Base-by-base conservation (phyloP, 2,329 filamentous ascomycete genomes). In the Trichoderma citrinoviride region DNA sequence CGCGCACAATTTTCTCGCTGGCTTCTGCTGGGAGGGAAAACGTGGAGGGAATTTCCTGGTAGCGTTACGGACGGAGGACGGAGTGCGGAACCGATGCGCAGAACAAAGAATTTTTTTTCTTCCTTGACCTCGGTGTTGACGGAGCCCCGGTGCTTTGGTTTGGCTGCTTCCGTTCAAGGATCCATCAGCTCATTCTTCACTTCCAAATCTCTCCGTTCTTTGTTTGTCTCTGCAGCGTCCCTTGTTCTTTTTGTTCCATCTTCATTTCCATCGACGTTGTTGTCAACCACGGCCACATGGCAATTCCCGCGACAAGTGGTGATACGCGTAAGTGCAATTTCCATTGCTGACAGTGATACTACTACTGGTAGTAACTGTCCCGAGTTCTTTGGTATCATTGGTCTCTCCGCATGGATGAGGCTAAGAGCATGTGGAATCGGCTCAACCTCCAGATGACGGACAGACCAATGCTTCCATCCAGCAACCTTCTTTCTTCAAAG, bases 371-470 rank as follows among this genome's bases (percentile, higher is more conserved):
- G n/a, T n/a, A n/a, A n/a, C n/a, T n/a, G n/a, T 37, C 29, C 10
- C 33, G 5, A 12, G 33, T 37, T 37, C 33, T 12, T 37, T 14
- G 33, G 10, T 2, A 37, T 37, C 33, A 37, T 37, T n/a, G n/a
- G 1, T 19, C 29, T 29, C 14, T 15, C 54, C 15, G 44, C 55
- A 17, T 49, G 23, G 10, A 47, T 33, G 43, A 50, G 43, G 44
- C 58, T 44, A 44, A 52, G 17, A 44, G 58, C 21, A 25, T 53
- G 40, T 53, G 49, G 58, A 61, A 61, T 54, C 58, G 58, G 58
- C 23, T 33, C 58, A 61, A 61, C 49, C 43, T 23, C 8, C n/a
- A 33, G 43, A 49, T 19, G 50, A 27, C 58, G 58, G 58, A 33
- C 58, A 53, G 43, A 33, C 40, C n/a, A 61, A 25, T 61, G 37